Conservation (phyloP, 2,329 filamentous ascomycete species). For the Beauveria medogensis region DNA sequence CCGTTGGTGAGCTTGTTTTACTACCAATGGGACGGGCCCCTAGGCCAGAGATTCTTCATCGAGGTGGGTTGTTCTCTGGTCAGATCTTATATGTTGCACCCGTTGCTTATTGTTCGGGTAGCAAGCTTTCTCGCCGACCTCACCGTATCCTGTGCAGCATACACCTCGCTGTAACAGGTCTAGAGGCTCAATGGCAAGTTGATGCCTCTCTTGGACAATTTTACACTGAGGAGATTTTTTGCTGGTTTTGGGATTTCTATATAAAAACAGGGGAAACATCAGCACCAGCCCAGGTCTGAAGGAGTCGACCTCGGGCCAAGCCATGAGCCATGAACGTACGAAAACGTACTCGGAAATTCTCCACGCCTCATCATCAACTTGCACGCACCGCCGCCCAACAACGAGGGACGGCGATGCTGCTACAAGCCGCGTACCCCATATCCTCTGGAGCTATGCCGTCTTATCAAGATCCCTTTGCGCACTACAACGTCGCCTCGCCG, state of each 20-base stretch:
- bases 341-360: not conserved
- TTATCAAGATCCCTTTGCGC: slow-evolving; percentile 5
- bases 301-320: not conserved
- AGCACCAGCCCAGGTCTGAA: not conserved
- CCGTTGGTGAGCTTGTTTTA: not conserved
- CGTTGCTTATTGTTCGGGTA: not conserved
- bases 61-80: not conserved
- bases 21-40: not conserved
- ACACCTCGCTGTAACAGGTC: not conserved
- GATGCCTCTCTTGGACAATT: not conserved
- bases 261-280: not conserved
- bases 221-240: not conserved
- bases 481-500: slow-evolving; percentile 10
- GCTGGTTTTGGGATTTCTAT: not conserved
- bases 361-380: not conserved
- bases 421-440: slow-evolving; percentile 14
- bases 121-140: not conserved
- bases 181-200: not conserved
- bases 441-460: slow-evolving; percentile 8
- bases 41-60: not conserved
- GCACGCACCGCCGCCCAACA: not conserved
- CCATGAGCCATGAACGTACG: slow-evolving; percentile 7
- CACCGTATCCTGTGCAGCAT: not conserved
- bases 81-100: not conserved
- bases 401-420: slow-evolving; percentile 14